Base-by-base conservation (phyloP, 2,329 filamentous ascomycete genomes). In the Claviceps africana region DNA sequence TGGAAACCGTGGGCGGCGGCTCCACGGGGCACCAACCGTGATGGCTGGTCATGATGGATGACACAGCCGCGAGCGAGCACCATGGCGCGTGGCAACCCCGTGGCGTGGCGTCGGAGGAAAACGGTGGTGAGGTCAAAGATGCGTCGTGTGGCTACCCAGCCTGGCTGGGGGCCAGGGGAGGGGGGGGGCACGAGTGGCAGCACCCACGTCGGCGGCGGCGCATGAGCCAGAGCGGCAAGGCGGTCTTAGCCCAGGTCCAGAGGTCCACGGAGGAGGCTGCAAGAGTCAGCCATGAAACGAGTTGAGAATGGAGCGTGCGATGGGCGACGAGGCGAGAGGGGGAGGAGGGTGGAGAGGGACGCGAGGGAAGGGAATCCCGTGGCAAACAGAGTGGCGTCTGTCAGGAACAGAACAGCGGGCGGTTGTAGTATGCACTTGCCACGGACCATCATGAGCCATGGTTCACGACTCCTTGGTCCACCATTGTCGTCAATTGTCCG, bases 51-150 rank as follows among this genome's bases (percentile, higher is more conserved):
- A 46, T 21, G 40, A 28, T 9, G n/a, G 13, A 39, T 33, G 30
- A 17, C 17, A 35, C 25, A 40, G 43, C n/a, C 33, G 21, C 42
- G 40, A 1, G 45, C 28, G 10, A n/a, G 28, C 45, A 47, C 28
- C 13, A 50, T 17, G 37, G 22, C 37, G 37, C 17, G 30, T 28
- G 25, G 39, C 30, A 10, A 21, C 42, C 7, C 17, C 19, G 49
- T 30, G 17, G 43, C 17, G 25, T n/a, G 43, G 28, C 19, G 43
- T 28, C 19, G 30, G 15, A 21, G 37, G 30, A 11, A 45, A 51
- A 46, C 40, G 49, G 30, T 51, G 40, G 48, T 51, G 49, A 33
- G 40, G 49, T 51, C 37, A 42, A 30, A 35, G 40, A 39, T 37
- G 40, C 25, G 31, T 43, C 10, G 37, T 11, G 47, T 31, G 39